phyloP scores from a whole-genome alignment of 2,329 filamentous ascomycete genomes.

The Microsporum canis region DNA sequence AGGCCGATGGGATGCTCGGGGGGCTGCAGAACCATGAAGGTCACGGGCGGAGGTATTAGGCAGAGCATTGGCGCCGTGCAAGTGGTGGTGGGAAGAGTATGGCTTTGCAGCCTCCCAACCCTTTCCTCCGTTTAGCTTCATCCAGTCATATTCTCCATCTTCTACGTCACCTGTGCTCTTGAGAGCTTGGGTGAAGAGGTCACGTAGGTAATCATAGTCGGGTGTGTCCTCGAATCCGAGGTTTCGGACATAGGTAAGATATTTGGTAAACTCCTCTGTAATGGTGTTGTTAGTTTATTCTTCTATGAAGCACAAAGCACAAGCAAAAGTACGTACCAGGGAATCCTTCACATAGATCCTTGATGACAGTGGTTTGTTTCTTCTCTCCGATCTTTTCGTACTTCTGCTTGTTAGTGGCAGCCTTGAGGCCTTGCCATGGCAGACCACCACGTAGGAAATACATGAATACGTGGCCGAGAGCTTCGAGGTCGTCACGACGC shows the following conservation, averaged over 20 bases:
- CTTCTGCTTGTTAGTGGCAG: constrained; percentile 79
- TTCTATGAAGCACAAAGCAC: neutral
- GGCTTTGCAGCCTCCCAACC: constrained; percentile 75
- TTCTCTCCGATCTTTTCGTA: constrained; percentile 99
- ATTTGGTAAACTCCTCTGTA: constrained; percentile 88
- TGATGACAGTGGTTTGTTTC: constrained; percentile 96
- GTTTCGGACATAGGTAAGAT: constrained; percentile 92
- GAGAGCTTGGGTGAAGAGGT: constrained; percentile 89
- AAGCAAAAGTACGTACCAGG: constrained; percentile 45
- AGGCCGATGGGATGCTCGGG: constrained; percentile 48
- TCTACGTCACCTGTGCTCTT: constrained; percentile 92
- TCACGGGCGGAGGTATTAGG: constrained; percentile 78
- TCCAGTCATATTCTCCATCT: constrained; percentile 99
- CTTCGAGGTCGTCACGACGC: constrained; percentile 88
- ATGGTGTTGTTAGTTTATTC: constrained; percentile 21
- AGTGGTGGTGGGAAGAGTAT: constrained; percentile 58
- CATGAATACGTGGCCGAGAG: constrained; percentile 60
- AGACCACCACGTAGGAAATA: constrained; percentile 56
- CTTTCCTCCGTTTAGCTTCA: constrained; percentile 91
- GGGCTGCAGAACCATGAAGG: constrained; percentile 57
- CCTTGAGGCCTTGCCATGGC: constrained; percentile 58
- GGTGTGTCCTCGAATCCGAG: constrained; percentile 97
- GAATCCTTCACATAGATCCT: constrained; percentile 92
- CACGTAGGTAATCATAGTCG: constrained; percentile 94
- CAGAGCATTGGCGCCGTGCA: constrained; percentile 58